Evolutionary conservation across 352 stramenopile genomes (phyloP), one percentile per base, ranked within the genome.

Genomic region (Phytophthora parvispora): DNA sequence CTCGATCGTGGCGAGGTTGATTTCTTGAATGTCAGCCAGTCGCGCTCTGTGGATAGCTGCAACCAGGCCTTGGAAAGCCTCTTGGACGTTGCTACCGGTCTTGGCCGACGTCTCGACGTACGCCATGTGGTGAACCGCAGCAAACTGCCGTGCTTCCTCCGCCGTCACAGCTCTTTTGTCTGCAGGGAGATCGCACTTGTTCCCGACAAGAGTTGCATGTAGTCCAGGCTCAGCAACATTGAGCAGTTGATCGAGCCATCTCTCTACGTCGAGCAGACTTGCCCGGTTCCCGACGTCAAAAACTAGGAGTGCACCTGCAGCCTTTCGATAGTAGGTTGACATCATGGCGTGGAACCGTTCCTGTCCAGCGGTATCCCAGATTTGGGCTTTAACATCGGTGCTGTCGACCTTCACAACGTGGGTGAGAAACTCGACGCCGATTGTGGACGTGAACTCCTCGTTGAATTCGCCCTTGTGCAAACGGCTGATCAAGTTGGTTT

Each of bases 311-410:
- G 85, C 87, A 0, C 87, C 87, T 18, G 90, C 76, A 24, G 86
- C 84, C 60, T 94, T 96, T 43, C 90, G 86, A 61, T 97, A 97
- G 70, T 96, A 97, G 4, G 90, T 96, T 10, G 86, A 80, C 89
- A 96, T 96, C 87, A 96, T 97, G 16, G 87, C 83, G 54, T 94
- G 87, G 77, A 94, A 97, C 28, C 87, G 85, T 65, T 97, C 90
- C 31, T 96, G 90, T 1, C 90, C 90, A 5, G 90, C 90, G 1
- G 90, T 97, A 60, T 97, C 90, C 90, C 90, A 97, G 63, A 97
- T 97, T 64, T 96, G 86, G 1, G 89, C 89, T 67, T 96, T 96
- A 27, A 97, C 82, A 22, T 89, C 86, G 5, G 65, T 60, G 27
- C 81, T 79, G 34, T 94, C 83, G 49, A 95, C 75, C 16, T 84